Evolutionary conservation across 2,329 filamentous ascomycete species (phyloP).

Genomic region (Bimuria novae-zelandiae): DNA sequence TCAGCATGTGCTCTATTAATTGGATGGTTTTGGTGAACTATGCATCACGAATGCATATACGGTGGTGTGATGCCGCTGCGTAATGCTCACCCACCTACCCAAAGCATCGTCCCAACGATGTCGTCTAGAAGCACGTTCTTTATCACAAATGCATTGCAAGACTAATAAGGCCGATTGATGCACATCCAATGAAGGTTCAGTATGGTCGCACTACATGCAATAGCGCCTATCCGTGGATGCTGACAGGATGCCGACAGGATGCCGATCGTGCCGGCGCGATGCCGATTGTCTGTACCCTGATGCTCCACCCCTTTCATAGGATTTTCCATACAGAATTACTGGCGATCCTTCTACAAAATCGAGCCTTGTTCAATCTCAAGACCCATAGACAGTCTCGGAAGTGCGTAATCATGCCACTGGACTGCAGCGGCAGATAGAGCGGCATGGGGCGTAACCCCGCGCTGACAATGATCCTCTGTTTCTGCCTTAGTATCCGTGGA

Average conservation of each 20-base stretch:
- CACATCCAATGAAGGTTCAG: background rate
- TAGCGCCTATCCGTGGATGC: background rate
- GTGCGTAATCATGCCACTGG: slow-evolving; percentile 1
- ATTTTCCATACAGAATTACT: background rate
- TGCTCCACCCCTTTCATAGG: background rate
- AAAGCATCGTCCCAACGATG: background rate
- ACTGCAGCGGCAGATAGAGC: background rate
- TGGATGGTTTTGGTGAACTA: background rate
- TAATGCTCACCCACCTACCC: background rate
- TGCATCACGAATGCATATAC: background rate
- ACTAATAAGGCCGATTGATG: background rate
- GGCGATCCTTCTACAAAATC: too few relatives aligned
- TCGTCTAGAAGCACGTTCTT: slow-evolving; percentile 1
- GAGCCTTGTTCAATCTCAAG: background rate
- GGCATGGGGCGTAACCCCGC: background rate
- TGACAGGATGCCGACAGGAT: background rate
- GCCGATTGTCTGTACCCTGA: background rate
- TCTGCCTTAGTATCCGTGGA: background rate
- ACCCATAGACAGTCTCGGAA: background rate
- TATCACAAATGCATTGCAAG: background rate
- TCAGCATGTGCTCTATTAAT: background rate
- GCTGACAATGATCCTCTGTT: background rate
- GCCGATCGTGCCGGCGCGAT: background rate
- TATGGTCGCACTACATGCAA: background rate
- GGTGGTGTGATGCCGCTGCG: background rate